A percentile compares a stretch with the other conserved stretches of the same genome.
phyloP scores from a whole-genome alignment of 1,139 yeast genomes.

The Taphrina populina region DNA sequence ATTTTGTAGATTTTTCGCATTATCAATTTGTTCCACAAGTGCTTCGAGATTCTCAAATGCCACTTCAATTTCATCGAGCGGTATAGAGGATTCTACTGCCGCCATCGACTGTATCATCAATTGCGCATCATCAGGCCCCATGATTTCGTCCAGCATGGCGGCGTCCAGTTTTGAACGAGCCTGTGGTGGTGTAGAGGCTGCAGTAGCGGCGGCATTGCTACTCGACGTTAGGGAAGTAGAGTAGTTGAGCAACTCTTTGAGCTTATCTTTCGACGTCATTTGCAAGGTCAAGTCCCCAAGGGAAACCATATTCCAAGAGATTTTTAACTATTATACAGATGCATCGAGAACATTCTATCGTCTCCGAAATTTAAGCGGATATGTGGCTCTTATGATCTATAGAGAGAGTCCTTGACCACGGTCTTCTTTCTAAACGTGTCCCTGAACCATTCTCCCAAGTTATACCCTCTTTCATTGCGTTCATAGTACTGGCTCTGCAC shows the following conservation, averaged over 20 bases:
- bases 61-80: slow-evolving; percentile 61
- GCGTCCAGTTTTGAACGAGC: slow-evolving; percentile 54
- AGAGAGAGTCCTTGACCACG: slow-evolving; percentile 5
- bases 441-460: slow-evolving; percentile 23
- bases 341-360: slow-evolving; percentile 19
- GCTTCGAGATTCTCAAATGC: slow-evolving; percentile 92
- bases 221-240: slow-evolving; percentile 9
- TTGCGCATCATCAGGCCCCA: slow-evolving; percentile 84
- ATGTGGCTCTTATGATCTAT: neutral
- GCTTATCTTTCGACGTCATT: slow-evolving; percentile 11
- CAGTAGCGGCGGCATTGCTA: neutral
- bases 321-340: too few relatives aligned
- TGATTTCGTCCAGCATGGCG: slow-evolving; percentile 68
- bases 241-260: slow-evolving; percentile 12
- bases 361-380: neutral
- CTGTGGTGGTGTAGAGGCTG: neutral
- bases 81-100: slow-evolving; percentile 64
- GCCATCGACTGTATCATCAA: slow-evolving; percentile 73
- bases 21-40: slow-evolving; percentile 89
- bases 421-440: slow-evolving; percentile 20
- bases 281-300: too few relatives aligned
- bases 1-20: slow-evolving; percentile 81
- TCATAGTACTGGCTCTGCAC: slow-evolving; percentile 22
- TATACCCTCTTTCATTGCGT: slow-evolving; percentile 24
- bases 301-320: too few relatives aligned